Conservation (phyloP, 768 basidiomycete genomes). For the Macrolepiota albuminosa region DNA sequence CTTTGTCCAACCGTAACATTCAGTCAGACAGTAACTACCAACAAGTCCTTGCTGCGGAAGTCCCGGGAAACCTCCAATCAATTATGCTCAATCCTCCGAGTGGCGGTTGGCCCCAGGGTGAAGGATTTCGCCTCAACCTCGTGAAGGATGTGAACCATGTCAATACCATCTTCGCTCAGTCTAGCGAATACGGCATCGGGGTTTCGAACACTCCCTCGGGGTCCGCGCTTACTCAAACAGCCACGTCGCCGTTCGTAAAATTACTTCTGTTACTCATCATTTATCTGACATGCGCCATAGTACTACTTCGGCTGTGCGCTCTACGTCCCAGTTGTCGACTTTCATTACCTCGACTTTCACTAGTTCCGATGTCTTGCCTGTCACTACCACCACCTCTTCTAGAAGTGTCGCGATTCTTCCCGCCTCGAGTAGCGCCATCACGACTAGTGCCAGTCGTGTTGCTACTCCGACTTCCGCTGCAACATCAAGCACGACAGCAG, state of each 20-base stretch:
- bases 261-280: neutral
- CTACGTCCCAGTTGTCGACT: neutral
- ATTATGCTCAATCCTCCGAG: slow-evolving; percentile 48
- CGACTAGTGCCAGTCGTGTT: neutral
- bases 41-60: slow-evolving; percentile 52
- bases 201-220: slow-evolving; percentile 15
- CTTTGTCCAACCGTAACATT: slow-evolving; percentile 1
- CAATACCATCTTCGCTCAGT: slow-evolving; percentile 66
- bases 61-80: slow-evolving; percentile 41
- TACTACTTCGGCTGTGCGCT: slow-evolving; percentile 12
- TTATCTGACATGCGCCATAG: slow-evolving; percentile 2
- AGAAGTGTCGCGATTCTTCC: neutral
- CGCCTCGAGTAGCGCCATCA: neutral
- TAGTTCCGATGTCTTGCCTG: neutral
- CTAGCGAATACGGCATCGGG: slow-evolving; percentile 48
- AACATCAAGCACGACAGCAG: neutral
- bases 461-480: neutral
- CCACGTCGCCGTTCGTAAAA: slow-evolving; percentile 20
- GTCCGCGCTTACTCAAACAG: slow-evolving; percentile 14
- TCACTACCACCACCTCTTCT: slow-evolving; percentile 1
- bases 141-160: slow-evolving; percentile 43
- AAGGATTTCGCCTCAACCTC: slow-evolving; percentile 69
- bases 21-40: slow-evolving; percentile 30
- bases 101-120: slow-evolving; percentile 61
- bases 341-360: neutral